Evolutionary conservation across 2,329 filamentous ascomycete genomes (phyloP).

Genomic region (Cladosporium austrohemisphaericum): DNA sequence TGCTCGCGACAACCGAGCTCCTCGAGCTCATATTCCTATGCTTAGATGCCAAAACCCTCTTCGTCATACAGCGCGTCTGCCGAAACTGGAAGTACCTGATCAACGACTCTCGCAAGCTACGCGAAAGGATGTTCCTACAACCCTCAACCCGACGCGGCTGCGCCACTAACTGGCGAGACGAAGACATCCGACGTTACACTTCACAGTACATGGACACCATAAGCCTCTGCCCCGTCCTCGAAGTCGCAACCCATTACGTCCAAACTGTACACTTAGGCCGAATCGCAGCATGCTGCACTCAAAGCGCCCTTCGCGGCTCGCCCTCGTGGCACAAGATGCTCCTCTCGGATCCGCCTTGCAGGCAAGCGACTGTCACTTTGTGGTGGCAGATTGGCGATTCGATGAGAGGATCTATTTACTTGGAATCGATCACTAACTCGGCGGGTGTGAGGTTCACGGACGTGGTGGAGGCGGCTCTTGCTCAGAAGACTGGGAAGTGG

Average conservation of each 20-base stretch:
- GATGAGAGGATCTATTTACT: constrained; percentile 5
- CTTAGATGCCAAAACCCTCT: background rate
- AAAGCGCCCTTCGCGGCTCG: constrained; percentile 1
- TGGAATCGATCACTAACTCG: background rate
- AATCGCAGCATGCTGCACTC: background rate
- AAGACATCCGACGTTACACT: too few relatives aligned
- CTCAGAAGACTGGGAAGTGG: constrained; percentile 2
- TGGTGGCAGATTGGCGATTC: constrained; percentile 5
- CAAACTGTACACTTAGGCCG: background rate
- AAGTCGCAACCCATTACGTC: background rate
- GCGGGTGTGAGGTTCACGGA: constrained; percentile 1
- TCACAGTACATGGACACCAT: too few relatives aligned
- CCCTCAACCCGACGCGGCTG: too few relatives aligned
- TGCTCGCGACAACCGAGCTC: constrained; percentile 1
- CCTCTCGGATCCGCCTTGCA: constrained; percentile 18
- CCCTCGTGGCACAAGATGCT: constrained; percentile 22
- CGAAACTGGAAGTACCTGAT: background rate
- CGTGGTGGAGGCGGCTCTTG: background rate
- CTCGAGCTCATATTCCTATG: constrained; percentile 3
- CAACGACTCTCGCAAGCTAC: background rate
- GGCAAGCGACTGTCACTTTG: background rate
- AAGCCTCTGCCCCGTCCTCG: background rate
- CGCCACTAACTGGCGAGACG: too few relatives aligned
- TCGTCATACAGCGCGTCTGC: constrained; percentile 1
- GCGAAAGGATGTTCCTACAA: constrained; percentile 6